A percentile compares a stretch with the other conserved stretches of the same genome.
Evolutionary conservation across 2,329 filamentous ascomycete species (phyloP).

Genomic region (Beauveria medogensis): DNA sequence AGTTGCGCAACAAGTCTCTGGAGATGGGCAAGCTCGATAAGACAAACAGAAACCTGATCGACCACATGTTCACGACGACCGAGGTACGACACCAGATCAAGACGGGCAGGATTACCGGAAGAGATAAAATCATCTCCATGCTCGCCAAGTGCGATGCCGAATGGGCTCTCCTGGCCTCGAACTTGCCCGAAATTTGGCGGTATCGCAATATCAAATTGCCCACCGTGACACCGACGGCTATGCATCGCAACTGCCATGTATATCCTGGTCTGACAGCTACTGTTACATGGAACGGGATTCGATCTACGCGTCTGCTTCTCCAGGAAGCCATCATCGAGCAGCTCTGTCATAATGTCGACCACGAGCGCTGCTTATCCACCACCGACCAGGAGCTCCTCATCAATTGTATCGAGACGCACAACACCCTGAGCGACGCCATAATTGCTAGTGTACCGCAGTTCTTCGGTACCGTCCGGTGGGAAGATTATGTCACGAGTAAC

Average conservation of each 20-base stretch:
- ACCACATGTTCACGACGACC: slow-evolving; percentile 36
- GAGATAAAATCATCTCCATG: slow-evolving; percentile 27
- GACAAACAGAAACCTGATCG: slow-evolving; percentile 35
- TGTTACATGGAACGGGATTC: slow-evolving; percentile 40
- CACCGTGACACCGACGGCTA: slow-evolving; percentile 32
- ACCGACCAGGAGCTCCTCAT: slow-evolving; percentile 28
- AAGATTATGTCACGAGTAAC: slow-evolving; percentile 22
- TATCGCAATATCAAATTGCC: slow-evolving; percentile 34
- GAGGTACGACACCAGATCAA: slow-evolving; percentile 41
- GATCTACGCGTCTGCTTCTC: slow-evolving; percentile 37
- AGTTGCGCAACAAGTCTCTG: slow-evolving; percentile 36
- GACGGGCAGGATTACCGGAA: slow-evolving; percentile 26
- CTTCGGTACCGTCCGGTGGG: slow-evolving; percentile 38
- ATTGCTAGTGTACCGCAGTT: slow-evolving; percentile 41
- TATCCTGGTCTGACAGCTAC: slow-evolving; percentile 37
- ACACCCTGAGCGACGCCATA: slow-evolving; percentile 33
- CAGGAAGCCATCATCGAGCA: slow-evolving; percentile 39
- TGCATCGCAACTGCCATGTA: slow-evolving; percentile 35
- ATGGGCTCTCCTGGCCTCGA: slow-evolving; percentile 30
- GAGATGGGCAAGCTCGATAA: slow-evolving; percentile 27
- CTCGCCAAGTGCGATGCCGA: slow-evolving; percentile 35
- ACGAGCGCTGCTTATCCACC: slow-evolving; percentile 21
- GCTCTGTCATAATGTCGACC: slow-evolving; percentile 28
- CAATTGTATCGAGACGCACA: slow-evolving; percentile 29
- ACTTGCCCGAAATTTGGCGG: slow-evolving; percentile 32